Evolutionary conservation across 805 yeast genomes (phyloP).

Genomic region (Komagataella populi): DNA sequence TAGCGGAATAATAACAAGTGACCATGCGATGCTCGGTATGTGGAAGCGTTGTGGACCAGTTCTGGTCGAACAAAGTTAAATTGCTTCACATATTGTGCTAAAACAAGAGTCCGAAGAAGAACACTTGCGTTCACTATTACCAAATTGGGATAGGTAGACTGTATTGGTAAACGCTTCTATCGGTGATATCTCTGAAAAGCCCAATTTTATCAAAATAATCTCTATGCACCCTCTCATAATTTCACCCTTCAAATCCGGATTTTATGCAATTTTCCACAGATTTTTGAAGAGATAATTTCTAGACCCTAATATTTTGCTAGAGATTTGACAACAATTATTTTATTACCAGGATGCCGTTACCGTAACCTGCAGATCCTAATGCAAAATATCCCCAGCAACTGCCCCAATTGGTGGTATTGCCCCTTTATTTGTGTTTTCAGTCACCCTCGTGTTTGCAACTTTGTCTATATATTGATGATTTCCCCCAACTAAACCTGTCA

Average conservation of each 20-base stretch:
- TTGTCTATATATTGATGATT: not conserved
- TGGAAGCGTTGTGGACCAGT: not conserved
- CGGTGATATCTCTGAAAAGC: not conserved
- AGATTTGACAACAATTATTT: not conserved
- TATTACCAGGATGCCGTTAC: not conserved
- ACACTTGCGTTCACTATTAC: constrained; percentile 5
- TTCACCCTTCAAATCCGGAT: not conserved
- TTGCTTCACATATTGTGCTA: not conserved
- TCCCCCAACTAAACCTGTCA: not conserved
- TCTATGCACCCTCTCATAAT: not conserved
- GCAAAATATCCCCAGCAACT: not conserved
- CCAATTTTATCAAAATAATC: not conserved
- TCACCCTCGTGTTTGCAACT: not conserved
- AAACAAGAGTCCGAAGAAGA: not conserved
- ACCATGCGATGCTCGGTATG: not conserved
- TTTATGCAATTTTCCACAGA: not conserved
- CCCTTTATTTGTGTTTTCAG: not conserved
- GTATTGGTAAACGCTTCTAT: not conserved
- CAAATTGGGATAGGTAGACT: not conserved
- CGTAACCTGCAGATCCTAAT: not conserved
- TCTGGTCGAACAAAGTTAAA: not conserved
- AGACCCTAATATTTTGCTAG: not conserved
- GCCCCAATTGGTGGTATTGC: not conserved
- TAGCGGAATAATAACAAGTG: not conserved
- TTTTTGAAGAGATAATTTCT: not conserved